Percentiles rank a stretch among this genome's conserved stretches.
These are phyloP conservation scores for Phylloporus scabripes DNA, from an alignment of 768 basidiomycete genomes.

Conservation along the genomic window DNA sequence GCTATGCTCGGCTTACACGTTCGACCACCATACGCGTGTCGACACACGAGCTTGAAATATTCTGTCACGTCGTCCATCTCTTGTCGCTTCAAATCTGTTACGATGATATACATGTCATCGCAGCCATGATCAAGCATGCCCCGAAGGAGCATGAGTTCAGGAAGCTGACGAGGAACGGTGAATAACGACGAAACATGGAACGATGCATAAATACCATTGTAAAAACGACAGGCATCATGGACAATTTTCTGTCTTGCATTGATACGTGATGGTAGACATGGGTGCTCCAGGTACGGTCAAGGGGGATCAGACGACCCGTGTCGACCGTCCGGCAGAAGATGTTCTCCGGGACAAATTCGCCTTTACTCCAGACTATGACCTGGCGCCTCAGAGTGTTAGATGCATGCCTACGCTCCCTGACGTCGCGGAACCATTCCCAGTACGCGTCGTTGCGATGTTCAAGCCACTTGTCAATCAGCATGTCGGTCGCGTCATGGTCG, in stretches of 20 bases:
- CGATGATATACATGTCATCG: conserved; percentile 74
- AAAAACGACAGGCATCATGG: conserved; percentile 77
- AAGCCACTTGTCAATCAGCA: conserved; percentile 81
- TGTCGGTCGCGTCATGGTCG: conserved; percentile 69
- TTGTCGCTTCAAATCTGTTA: conserved; percentile 71
- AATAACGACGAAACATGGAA: neutral
- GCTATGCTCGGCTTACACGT: conserved; percentile 60
- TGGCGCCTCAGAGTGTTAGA: conserved; percentile 48
- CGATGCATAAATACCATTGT: conserved; percentile 52
- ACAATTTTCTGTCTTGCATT: conserved; percentile 64
- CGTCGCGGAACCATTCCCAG: conserved; percentile 69
- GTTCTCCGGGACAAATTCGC: conserved; percentile 73
- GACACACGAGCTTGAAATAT: conserved; percentile 72
- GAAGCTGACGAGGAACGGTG: conserved; percentile 42
- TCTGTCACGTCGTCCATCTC: conserved; percentile 80
- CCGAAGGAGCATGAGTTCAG: conserved; percentile 72
- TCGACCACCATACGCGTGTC: conserved; percentile 56
- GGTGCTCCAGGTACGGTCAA: conserved; percentile 78
- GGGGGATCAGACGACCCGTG: conserved; percentile 70
- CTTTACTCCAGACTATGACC: conserved; percentile 51
- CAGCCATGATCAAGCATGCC: conserved; percentile 79
- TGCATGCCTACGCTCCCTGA: conserved; percentile 61
- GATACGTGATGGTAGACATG: conserved; percentile 76
- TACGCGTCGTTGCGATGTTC: conserved; percentile 73
- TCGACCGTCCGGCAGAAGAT: conserved; percentile 76